Base-by-base conservation (phyloP, 176 grass and related monocot species). In the Poa pratensis region DNA sequence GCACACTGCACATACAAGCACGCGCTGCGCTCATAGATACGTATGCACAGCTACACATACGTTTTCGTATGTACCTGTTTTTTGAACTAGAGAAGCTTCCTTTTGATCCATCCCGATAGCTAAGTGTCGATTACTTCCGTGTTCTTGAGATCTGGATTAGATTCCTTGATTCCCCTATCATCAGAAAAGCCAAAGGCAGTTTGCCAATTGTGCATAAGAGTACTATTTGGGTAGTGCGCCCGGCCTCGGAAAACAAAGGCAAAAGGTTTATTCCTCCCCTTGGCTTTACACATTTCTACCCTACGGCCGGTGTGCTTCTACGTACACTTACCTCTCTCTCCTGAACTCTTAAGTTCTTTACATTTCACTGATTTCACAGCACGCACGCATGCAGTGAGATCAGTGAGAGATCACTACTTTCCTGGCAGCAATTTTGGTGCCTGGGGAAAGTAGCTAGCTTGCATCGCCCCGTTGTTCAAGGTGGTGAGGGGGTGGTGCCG, bases 81-180 rank as follows among this genome's bases (percentile, higher is more conserved):
- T 84, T 59, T 28, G 7, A 59, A 63, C 11, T 28, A 81, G 69
- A 85, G 77, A 85, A 89, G 50, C 69, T 85, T 89, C 82, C 76
- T 85, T 80, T 66, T 35, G 70, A 89, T 89, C 77, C 87, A 81
- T 76, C 19, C 49, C 37, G 77, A 85, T 81, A 81, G 82, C 82
- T 40, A 80, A 46, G 86, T 81, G 59, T 52, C 23, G 64, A 77
- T 88, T 69, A 68, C 81, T 79, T 85, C 57, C 58, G 76, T 50
- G 82, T 59, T 90, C 78, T 73, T 76, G 84, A 90, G 89, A 91
- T 91, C 94, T 94, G 84, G 87, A 90, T 96, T 94, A 93, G 91
- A 96, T 96, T 96, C 94, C 85, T 90, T 86, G 89, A 91, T 93
- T 90, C 89, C 86, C 87, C 82, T 86, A 84, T 88, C 91, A 96